Evolutionary conservation across 345 rosid species (phyloP).

Genomic region (Linum usitatissimum): DNA sequence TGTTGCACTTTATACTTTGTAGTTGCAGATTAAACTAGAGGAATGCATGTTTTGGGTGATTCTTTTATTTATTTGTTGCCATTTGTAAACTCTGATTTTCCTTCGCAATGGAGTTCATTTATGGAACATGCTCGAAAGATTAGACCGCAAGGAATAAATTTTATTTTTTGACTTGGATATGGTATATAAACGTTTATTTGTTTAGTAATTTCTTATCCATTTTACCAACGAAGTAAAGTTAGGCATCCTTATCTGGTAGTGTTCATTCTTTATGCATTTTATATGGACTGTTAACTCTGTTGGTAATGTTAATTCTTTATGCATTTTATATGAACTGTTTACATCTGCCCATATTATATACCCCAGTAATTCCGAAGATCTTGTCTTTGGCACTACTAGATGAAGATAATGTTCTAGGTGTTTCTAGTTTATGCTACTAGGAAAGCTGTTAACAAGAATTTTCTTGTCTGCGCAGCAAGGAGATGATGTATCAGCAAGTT

Average conservation of each 20-base stretch:
- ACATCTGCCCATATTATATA: neutral
- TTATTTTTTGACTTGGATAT: neutral
- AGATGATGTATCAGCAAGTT: slow-evolving; percentile 95
- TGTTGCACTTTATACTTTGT: neutral
- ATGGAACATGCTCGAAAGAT: neutral
- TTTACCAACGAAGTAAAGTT: neutral
- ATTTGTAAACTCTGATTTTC: neutral
- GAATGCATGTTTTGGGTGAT: neutral
- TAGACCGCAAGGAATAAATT: neutral
- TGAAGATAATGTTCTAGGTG: neutral
- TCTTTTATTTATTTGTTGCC: too few relatives aligned
- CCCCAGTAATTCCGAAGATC: too few relatives aligned
- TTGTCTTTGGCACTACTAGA: too few relatives aligned
- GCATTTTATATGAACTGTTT: neutral
- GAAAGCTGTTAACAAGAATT: neutral
- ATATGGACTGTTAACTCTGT: neutral
- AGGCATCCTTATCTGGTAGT: too few relatives aligned
- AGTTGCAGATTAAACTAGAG: neutral
- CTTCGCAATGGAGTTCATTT: neutral
- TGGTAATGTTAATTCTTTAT: neutral
- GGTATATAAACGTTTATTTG: neutral
- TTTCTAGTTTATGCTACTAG: neutral
- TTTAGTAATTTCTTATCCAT: neutral
- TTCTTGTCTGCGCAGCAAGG: slow-evolving; percentile 53
- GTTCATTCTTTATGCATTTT: neutral